Percentiles rank a stretch among this genome's conserved stretches.
phyloP scores from a whole-genome alignment of 2,329 filamentous ascomycete species.

The Thermoascus crustaceus region DNA sequence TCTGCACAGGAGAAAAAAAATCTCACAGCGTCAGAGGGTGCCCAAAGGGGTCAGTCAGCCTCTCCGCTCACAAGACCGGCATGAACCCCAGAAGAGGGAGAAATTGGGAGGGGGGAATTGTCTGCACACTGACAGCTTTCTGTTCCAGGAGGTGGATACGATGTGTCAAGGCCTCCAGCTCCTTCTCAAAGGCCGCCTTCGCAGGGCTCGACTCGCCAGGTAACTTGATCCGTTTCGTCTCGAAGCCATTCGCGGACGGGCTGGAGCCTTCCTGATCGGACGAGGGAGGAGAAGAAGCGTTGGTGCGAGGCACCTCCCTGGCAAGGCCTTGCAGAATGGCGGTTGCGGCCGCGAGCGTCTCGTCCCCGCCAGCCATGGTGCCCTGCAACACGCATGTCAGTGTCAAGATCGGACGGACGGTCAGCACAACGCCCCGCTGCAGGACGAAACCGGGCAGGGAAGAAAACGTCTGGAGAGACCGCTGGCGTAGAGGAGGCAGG shows the following conservation, averaged over 20 bases:
- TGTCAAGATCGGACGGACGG: conserved; percentile 5
- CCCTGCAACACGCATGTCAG: conserved; percentile 20
- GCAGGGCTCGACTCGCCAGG: conserved; percentile 68
- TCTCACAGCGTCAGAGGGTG: too few relatives aligned
- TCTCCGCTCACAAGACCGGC: too few relatives aligned
- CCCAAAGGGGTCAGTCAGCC: too few relatives aligned
- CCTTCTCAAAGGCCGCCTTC: conserved; percentile 72
- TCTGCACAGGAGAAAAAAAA: conserved; percentile 25
- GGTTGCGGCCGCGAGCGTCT: conserved; percentile 40
- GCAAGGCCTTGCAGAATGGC: conserved; percentile 40
- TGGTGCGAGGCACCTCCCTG: conserved; percentile 27
- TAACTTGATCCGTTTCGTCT: conserved; percentile 53
- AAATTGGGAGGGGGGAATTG: background rate
- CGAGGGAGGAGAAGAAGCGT: conserved; percentile 26
- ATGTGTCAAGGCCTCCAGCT: conserved; percentile 68
- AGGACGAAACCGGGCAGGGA: too few relatives aligned
- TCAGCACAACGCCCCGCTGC: too few relatives aligned
- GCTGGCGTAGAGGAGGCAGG: conserved; percentile 5
- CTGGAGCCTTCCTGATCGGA: too few relatives aligned
- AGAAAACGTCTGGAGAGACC: too few relatives aligned
- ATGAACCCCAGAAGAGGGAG: background rate
- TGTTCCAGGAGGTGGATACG: conserved; percentile 77
- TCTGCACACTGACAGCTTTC: conserved; percentile 49
- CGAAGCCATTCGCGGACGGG: conserved; percentile 41
- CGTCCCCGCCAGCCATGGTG: conserved; percentile 41